Conservation (phyloP, 108 stramenopile species). For the Nitzschia sp. region DNA sequence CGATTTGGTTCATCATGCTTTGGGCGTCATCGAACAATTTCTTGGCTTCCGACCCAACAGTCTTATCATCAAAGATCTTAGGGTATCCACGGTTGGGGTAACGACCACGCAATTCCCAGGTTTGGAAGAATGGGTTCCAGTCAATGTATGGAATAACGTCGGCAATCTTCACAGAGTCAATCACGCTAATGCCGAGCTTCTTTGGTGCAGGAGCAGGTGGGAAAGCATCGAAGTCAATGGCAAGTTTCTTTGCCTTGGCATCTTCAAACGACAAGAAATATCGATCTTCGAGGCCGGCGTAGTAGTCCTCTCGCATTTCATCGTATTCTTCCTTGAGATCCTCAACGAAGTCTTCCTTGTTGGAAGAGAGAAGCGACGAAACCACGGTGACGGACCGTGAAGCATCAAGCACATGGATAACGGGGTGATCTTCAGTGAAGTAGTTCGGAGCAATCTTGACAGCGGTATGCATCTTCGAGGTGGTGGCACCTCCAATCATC, state of each 20-base stretch:
- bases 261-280: slow-evolving; percentile 90
- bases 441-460: slow-evolving; percentile 98
- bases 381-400: slow-evolving; percentile 97
- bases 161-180: slow-evolving; percentile 72
- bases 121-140: slow-evolving; percentile 99
- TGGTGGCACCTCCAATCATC: slow-evolving; percentile 98
- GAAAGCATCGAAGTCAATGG: slow-evolving; percentile 86
- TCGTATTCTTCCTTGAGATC: slow-evolving; percentile 76
- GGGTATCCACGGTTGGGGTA: slow-evolving; percentile 99
- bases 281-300: slow-evolving; percentile 96
- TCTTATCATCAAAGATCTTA: slow-evolving; percentile 97
- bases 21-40: slow-evolving; percentile 98
- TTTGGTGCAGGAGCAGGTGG: slow-evolving; percentile 88
- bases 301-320: slow-evolving; percentile 93
- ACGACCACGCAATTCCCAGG: slow-evolving; percentile 98
- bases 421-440: slow-evolving; percentile 88
- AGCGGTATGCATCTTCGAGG: slow-evolving; percentile 99
- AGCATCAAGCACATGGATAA: slow-evolving; percentile 99
- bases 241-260: slow-evolving; percentile 76
- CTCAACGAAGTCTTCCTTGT: slow-evolving; percentile 92
- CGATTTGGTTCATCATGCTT: slow-evolving; percentile 89
- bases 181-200: slow-evolving; percentile 76
- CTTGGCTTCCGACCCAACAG: slow-evolving; percentile 95
- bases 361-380: slow-evolving; percentile 77
- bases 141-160: slow-evolving; percentile 98